A percentile compares a stretch with the other conserved stretches of the same genome.
phyloP scores from a whole-genome alignment of 2,329 filamentous ascomycete species.

The Lasiodiplodia theobromae region DNA sequence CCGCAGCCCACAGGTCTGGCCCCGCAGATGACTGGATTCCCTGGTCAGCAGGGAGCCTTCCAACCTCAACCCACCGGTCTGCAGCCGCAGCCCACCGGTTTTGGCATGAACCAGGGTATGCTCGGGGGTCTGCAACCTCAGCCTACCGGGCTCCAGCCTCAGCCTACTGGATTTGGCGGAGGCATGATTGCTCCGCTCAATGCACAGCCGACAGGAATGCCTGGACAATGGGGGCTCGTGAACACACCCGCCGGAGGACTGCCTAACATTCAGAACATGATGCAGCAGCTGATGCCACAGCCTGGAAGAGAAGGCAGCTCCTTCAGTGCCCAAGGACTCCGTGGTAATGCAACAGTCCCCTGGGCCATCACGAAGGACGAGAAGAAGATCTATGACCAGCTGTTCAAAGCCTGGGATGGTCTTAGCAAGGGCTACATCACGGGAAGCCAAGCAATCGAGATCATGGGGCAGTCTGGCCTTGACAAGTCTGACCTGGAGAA shows the following conservation, averaged over 20 bases:
- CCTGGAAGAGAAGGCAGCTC: constrained; percentile 80
- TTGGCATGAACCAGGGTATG: constrained; percentile 66
- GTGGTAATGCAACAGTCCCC: constrained; percentile 93
- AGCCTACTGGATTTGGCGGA: constrained; percentile 60
- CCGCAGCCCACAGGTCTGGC: constrained; percentile 55
- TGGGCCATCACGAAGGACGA: constrained; percentile 99
- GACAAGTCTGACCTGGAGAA: constrained; percentile 89
- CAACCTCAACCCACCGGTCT: constrained; percentile 56
- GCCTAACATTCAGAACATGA: constrained; percentile 91
- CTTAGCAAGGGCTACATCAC: constrained; percentile 91
- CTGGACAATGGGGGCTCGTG: constrained; percentile 98
- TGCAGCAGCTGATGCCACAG: constrained; percentile 97
- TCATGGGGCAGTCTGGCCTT: constrained; percentile 94
- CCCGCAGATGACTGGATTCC: constrained; percentile 53
- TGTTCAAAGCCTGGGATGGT: constrained; percentile 97
- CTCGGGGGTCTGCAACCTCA: constrained; percentile 81
- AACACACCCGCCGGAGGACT: constrained; percentile 89
- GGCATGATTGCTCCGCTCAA: constrained; percentile 73
- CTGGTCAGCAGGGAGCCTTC: constrained; percentile 52
- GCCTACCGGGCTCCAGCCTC: constrained; percentile 71
- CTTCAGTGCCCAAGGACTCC: constrained; percentile 85
- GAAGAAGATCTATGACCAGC: constrained; percentile 93
- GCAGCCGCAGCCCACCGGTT: constrained; percentile 75
- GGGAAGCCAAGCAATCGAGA: constrained; percentile 92
- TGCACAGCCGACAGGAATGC: constrained; percentile 90